Conservation (phyloP, 345 rosid species). For the Pseudoturritis turrita region DNA sequence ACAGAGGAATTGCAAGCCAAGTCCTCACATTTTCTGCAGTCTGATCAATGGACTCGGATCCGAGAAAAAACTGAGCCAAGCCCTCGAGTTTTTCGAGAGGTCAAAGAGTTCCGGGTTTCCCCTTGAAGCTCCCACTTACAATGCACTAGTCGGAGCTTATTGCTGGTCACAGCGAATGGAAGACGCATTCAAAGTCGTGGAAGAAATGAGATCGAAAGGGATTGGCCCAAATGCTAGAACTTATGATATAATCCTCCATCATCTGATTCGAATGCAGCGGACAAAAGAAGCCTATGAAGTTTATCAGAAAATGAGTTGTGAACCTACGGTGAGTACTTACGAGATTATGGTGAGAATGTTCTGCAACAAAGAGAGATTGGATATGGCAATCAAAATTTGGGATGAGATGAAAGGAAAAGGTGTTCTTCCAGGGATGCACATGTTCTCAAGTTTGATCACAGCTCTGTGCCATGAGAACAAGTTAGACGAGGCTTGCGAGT, state of each 20-base stretch:
- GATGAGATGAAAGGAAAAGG: conserved; percentile 72
- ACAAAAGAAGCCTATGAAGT: conserved; percentile 50
- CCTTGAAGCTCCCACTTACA: conserved; percentile 69
- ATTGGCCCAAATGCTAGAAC: conserved; percentile 73
- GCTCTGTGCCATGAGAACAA: conserved; percentile 53
- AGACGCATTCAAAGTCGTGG: conserved; percentile 48
- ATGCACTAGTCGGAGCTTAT: conserved; percentile 75
- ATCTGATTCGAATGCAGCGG: conserved; percentile 44
- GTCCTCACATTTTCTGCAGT: conserved; percentile 73
- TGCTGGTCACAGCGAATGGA: conserved; percentile 56
- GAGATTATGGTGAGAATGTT: conserved; percentile 86
- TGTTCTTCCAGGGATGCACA: conserved; percentile 81
- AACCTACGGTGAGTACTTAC: conserved; percentile 65
- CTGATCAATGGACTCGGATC: conserved; percentile 79
- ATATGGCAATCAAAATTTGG: conserved; percentile 66
- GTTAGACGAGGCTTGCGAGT: conserved; percentile 76
- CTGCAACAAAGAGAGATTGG: conserved; percentile 56
- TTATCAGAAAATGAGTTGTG: conserved; percentile 61
- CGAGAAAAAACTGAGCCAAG: conserved; percentile 54
- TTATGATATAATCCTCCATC: conserved; percentile 73
- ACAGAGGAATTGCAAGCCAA: conserved; percentile 50
- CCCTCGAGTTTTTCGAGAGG: conserved; percentile 50
- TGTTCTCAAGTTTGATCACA: conserved; percentile 65
- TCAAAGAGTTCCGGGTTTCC: conserved; percentile 57
- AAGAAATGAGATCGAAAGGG: conserved; percentile 61